These are phyloP conservation scores for Penicillium fuscoglaucum DNA, from an alignment of 2,329 filamentous ascomycete species.

Conservation along the genomic window DNA sequence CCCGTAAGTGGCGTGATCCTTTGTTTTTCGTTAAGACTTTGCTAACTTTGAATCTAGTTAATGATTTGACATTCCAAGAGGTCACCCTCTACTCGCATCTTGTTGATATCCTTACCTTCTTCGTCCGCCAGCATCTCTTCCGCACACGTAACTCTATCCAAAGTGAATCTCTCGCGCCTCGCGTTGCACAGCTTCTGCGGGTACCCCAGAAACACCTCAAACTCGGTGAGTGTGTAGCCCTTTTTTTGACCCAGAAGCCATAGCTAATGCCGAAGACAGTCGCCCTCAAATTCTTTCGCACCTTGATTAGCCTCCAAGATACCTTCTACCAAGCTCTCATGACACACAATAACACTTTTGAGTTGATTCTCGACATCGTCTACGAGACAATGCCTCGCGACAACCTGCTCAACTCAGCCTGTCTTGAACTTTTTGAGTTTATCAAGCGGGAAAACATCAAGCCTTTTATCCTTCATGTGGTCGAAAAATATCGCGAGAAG, in stretches of 20 bases:
- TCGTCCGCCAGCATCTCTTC: conserved; percentile 83
- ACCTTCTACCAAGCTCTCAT: conserved; percentile 88
- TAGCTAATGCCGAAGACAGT: conserved; percentile 50
- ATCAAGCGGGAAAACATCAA: conserved; percentile 81
- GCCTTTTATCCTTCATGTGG: conserved; percentile 77
- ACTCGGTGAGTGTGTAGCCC: conserved; percentile 63
- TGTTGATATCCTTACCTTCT: conserved; percentile 91
- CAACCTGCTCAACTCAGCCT: conserved; percentile 90
- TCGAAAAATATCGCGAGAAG: conserved; percentile 78
- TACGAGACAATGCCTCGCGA: conserved; percentile 85
- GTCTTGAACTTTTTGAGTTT: conserved; percentile 89
- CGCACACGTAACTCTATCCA: conserved; percentile 87
- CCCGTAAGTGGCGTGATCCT: conserved; percentile 44
- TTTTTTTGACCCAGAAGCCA: background rate
- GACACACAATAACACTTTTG: conserved; percentile 76
- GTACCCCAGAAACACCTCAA: conserved; percentile 90
- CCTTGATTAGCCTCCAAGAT: conserved; percentile 79
- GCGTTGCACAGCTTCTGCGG: conserved; percentile 77
- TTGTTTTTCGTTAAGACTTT: background rate
- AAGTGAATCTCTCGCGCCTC: conserved; percentile 71
- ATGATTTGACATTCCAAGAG: conserved; percentile 75
- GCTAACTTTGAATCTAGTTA: conserved; percentile 48
- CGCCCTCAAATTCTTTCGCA: conserved; percentile 90
- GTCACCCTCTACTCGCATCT: conserved; percentile 89
- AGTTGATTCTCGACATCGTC: conserved; percentile 80